Evolutionary conservation across 306 rosid genomes (phyloP).

Genomic region (Vachellia pachyceras): DNA sequence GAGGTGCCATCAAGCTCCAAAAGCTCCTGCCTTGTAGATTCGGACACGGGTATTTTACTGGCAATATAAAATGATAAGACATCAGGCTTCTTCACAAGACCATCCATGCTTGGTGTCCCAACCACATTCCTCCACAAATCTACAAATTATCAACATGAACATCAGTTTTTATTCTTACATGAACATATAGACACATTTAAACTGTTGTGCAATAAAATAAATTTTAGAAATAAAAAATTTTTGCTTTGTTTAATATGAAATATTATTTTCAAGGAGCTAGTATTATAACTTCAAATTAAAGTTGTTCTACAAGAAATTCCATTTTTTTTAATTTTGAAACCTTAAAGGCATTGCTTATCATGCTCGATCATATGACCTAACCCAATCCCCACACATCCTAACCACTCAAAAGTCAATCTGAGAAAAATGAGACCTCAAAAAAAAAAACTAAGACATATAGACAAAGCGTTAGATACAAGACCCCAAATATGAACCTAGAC

Average conservation of each 20-base stretch:
- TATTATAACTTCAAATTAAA: neutral
- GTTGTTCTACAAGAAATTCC: neutral
- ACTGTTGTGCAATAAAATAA: slow-evolving; percentile 23
- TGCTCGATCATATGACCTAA: neutral
- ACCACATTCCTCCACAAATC: slow-evolving; percentile 94
- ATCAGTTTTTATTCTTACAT: slow-evolving; percentile 25
- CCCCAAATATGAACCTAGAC: neutral
- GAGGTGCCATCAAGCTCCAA: slow-evolving; percentile 86
- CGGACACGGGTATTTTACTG: slow-evolving; percentile 95
- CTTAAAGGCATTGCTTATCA: neutral
- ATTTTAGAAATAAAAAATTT: slow-evolving; percentile 3
- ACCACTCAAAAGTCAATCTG: neutral
- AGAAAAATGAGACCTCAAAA: neutral
- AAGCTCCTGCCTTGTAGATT: slow-evolving; percentile 94
- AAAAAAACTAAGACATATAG: slow-evolving; percentile 16
- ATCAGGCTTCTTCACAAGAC: slow-evolving; percentile 79
- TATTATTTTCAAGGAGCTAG: neutral
- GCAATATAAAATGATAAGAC: slow-evolving; percentile 85
- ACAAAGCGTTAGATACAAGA: slow-evolving; percentile 3
- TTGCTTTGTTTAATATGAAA: slow-evolving; percentile 19
- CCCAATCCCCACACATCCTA: neutral
- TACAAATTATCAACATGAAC: slow-evolving; percentile 46
- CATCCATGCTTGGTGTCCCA: slow-evolving; percentile 82
- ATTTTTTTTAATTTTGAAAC: neutral
- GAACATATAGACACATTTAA: slow-evolving; percentile 4